Percentiles rank a stretch among this genome's conserved stretches.
These are phyloP conservation scores for Stagonosporopsis tanaceti DNA, from an alignment of 2,329 filamentous ascomycete genomes.

Conservation along the genomic window DNA sequence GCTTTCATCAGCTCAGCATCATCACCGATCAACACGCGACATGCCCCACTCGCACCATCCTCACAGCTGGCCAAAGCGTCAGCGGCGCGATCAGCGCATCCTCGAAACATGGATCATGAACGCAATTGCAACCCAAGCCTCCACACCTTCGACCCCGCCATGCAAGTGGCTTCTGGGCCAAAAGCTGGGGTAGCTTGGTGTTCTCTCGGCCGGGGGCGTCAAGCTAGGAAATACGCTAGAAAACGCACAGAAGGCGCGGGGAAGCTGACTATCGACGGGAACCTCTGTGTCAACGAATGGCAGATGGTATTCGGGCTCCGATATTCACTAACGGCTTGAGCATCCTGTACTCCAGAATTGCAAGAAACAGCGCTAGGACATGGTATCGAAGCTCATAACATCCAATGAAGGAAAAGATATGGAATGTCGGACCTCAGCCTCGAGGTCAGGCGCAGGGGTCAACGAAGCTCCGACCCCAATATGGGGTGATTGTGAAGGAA, in stretches of 20 bases:
- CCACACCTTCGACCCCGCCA: background rate
- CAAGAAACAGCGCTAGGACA: background rate
- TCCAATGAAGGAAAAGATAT: background rate
- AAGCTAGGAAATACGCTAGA: conserved; percentile 7
- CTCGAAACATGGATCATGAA: background rate
- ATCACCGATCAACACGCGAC: background rate
- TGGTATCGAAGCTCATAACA: background rate
- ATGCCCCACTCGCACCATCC: background rate
- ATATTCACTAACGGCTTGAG: background rate
- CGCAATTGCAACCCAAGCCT: conserved; percentile 2
- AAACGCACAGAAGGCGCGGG: conserved; percentile 9
- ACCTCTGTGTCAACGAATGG: background rate
- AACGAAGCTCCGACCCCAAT: background rate
- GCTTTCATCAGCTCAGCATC: conserved; percentile 4
- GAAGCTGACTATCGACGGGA: background rate
- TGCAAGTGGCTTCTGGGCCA: conserved; percentile 10
- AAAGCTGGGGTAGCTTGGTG: conserved; percentile 2
- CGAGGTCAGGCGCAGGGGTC: background rate
- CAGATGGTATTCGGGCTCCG: background rate
- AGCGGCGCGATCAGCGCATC: background rate
- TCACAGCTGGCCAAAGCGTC: background rate
- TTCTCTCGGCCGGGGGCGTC: conserved; percentile 8
- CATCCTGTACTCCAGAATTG: background rate
- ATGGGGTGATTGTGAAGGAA: background rate
- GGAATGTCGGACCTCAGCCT: background rate